Evolutionary conservation across 148 eudicot genomes (phyloP).

Genomic region (Camellia japonica): DNA sequence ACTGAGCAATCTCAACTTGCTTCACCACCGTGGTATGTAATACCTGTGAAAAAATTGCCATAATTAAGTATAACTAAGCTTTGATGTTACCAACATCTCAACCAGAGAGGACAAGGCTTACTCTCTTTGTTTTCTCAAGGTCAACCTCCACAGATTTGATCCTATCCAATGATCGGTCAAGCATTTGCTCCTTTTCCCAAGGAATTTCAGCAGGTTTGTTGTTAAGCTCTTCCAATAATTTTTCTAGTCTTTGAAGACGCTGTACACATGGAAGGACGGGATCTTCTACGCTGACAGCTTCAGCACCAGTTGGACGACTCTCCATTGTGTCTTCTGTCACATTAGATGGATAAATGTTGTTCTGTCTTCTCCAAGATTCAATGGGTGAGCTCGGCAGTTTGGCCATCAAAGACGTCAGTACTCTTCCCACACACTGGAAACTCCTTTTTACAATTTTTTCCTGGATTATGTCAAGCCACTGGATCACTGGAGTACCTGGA

Average conservation of each 20-base stretch:
- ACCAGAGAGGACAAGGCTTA: slow-evolving; percentile 25
- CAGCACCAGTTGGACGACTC: slow-evolving; percentile 22
- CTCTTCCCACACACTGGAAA: slow-evolving; percentile 28
- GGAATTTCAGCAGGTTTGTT: slow-evolving; percentile 62
- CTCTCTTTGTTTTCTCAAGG: slow-evolving; percentile 72
- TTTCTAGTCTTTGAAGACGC: slow-evolving; percentile 63
- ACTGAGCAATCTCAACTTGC: slow-evolving; percentile 57
- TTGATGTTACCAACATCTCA: slow-evolving; percentile 1
- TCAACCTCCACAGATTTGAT: slow-evolving; percentile 70
- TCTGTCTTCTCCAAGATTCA: slow-evolving; percentile 45
- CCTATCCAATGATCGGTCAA: slow-evolving; percentile 62
- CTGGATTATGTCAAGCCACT: slow-evolving; percentile 28
- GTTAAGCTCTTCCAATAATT: slow-evolving; percentile 52
- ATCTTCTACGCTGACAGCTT: slow-evolving; percentile 25
- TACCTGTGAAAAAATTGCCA: slow-evolving; percentile 34
- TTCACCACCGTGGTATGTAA: slow-evolving; percentile 57
- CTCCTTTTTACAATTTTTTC: slow-evolving; percentile 36
- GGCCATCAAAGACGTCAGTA: slow-evolving; percentile 28
- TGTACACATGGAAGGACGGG: slow-evolving; percentile 43
- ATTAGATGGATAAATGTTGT: slow-evolving; percentile 38
- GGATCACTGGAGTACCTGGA: slow-evolving; percentile 35
- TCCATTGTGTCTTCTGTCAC: slow-evolving; percentile 31
- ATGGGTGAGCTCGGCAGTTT: slow-evolving; percentile 35
- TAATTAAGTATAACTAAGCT: not conserved
- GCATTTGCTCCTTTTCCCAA: slow-evolving; percentile 60